phyloP scores from a whole-genome alignment of 768 basidiomycete species.

The Hericium rajendrae region DNA sequence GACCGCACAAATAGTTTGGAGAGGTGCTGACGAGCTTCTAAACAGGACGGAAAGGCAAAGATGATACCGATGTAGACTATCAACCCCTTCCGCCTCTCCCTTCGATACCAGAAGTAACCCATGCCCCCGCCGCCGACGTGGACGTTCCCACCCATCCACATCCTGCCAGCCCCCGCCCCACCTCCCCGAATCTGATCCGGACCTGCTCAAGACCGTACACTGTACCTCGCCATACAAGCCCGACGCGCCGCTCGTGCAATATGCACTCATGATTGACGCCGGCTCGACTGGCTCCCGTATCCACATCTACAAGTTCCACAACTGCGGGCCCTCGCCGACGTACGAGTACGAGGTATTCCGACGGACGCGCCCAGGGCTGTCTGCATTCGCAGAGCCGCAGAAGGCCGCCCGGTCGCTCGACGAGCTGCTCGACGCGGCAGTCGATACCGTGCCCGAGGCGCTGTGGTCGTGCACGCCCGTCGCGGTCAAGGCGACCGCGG shows the following conservation, averaged over 20 bases:
- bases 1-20: neutral
- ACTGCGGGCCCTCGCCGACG: slow-evolving; percentile 63
- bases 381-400: slow-evolving; percentile 46
- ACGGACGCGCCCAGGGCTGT: slow-evolving; percentile 73
- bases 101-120: neutral
- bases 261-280: slow-evolving; percentile 95
- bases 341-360: slow-evolving; percentile 94
- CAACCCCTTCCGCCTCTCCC: neutral
- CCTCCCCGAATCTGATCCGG: slow-evolving; percentile 62
- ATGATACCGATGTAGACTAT: neutral
- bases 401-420: slow-evolving; percentile 77
- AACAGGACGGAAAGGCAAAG: neutral
- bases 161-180: slow-evolving; percentile 23
- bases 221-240: slow-evolving; percentile 51
- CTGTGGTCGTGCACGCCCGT: slow-evolving; percentile 73
- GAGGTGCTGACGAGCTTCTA: neutral
- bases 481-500: slow-evolving; percentile 90
- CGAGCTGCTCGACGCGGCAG: slow-evolving; percentile 69
- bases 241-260: slow-evolving; percentile 62
- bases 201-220: slow-evolving; percentile 62
- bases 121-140: slow-evolving; percentile 1
- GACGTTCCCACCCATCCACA: neutral
- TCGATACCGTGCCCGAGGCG: slow-evolving; percentile 60
- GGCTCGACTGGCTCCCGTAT: slow-evolving; percentile 96
- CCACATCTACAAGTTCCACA: slow-evolving; percentile 97